Conservation (phyloP, 2,329 filamentous ascomycete species). For the Fusarium duplospermum region DNA sequence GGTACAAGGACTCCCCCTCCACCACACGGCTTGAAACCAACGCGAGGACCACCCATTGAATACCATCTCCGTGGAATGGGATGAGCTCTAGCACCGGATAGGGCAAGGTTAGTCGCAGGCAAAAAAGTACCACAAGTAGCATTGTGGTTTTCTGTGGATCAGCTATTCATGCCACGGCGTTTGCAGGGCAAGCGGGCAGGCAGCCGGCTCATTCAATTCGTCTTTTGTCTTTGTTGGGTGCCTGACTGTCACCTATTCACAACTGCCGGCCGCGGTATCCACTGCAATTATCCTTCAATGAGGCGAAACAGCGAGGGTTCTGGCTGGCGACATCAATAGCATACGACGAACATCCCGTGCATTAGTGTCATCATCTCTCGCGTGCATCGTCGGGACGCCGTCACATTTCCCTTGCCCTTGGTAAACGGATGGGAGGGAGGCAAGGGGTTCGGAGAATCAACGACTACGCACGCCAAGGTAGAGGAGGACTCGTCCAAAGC, state of each 20-base stretch:
- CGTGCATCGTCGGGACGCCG: not conserved
- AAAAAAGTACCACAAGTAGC: not conserved
- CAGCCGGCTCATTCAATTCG: not conserved
- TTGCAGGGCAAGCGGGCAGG: not conserved
- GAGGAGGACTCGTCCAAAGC: not conserved
- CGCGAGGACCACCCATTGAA: slow-evolving; percentile 23
- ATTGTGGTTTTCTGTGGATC: slow-evolving; percentile 5
- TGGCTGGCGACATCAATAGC: not conserved
- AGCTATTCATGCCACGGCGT: slow-evolving; percentile 19
- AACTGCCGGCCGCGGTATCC: not conserved
- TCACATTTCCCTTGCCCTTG: not conserved
- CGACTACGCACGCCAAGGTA: slow-evolving; percentile 3
- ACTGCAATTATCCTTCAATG: not conserved
- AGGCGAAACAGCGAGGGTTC: not conserved
- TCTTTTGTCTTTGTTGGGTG: slow-evolving; percentile 2
- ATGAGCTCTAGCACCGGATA: slow-evolving; percentile 33
- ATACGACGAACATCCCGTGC: not conserved
- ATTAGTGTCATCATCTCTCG: not conserved
- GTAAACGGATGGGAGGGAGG: not conserved
- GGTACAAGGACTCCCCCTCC: slow-evolving; percentile 15
- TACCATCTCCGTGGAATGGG: slow-evolving; percentile 40
- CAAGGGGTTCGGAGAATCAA: slow-evolving; percentile 18
- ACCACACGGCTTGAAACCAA: slow-evolving; percentile 30
- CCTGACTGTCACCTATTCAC: not conserved
- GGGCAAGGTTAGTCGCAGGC: slow-evolving; percentile 16